A percentile compares a stretch with the other conserved stretches of the same genome.
Conservation (phyloP, 2,329 filamentous ascomycete species). For the Aurifilum marmelostoma region DNA sequence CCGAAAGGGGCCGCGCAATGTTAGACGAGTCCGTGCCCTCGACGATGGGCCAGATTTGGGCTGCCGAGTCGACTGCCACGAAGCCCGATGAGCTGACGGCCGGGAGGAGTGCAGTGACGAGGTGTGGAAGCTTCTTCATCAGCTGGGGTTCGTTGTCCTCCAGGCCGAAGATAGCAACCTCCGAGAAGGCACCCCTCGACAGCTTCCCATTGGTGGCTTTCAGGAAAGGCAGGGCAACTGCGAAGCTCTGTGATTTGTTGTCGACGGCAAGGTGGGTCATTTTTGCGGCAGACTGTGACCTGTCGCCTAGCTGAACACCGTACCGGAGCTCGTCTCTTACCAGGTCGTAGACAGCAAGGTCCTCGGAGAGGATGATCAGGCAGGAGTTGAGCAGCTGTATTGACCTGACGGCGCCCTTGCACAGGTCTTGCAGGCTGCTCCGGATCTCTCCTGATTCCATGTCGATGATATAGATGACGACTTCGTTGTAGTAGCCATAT, state of each 20-base stretch:
- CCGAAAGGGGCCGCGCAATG: constrained; percentile 58
- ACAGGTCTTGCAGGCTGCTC: constrained; percentile 68
- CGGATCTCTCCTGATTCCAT: constrained; percentile 68
- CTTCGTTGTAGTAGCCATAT: constrained; percentile 56
- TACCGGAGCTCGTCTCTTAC: constrained; percentile 76
- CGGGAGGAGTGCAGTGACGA: constrained; percentile 70
- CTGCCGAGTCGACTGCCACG: constrained; percentile 73
- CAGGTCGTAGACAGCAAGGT: constrained; percentile 80
- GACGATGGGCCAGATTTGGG: constrained; percentile 68
- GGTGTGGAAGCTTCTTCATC: constrained; percentile 57
- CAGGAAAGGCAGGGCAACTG: constrained; percentile 56
- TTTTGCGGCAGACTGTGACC: constrained; percentile 44
- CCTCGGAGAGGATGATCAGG: constrained; percentile 74
- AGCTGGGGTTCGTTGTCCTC: constrained; percentile 62
- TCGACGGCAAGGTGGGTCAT: constrained; percentile 75
- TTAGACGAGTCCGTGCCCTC: constrained; percentile 61
- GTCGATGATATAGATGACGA: constrained; percentile 77
- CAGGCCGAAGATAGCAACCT: constrained; percentile 69
- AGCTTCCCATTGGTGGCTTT: constrained; percentile 31
- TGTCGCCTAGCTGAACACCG: constrained; percentile 59
- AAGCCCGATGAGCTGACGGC: constrained; percentile 70
- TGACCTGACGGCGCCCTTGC: constrained; percentile 66
- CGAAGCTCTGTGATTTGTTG: constrained; percentile 64
- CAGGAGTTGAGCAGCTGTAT: constrained; percentile 73
- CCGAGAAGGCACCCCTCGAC: constrained; percentile 47